Base-by-base conservation (phyloP, 495 filamentous ascomycete genomes). In the Penicillium tannophilum region DNA sequence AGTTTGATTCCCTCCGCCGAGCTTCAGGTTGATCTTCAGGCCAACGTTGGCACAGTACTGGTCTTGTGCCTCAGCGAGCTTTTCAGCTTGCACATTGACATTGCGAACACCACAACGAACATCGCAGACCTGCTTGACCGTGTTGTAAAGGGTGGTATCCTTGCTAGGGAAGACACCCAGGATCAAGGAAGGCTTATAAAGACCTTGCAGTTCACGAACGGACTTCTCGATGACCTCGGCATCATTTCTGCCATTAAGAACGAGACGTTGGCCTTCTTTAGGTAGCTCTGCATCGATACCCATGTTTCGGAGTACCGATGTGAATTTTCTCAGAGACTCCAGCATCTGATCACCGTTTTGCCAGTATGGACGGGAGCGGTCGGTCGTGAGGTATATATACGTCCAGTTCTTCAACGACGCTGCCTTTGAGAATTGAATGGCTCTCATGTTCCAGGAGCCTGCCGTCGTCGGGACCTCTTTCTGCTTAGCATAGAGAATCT, bases 21-120 rank as follows among this genome's bases (percentile, higher is more conserved):
- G 79, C 72, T 97, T 97, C 45, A 95, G 70, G 67, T 97, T 97
- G 72, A 95, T 84, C 68, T 93, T 96, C 20, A 95, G 70, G 6
- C 76, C 89, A 2, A 93, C 77, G 58, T 95, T 96, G 61, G 87
- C 88, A 36, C 84, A 84, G 64, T 90, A 91, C 39, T 85, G 82
- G 0, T 61, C 41, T 36, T 80, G 73, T 0, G 74, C 62, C 39
- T 48, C 62, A 10, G 59, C 39, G 50, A 91, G 65, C 56, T 88
- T 87, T 2, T 71, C 52, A 0, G 62, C 79, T 4, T 88, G 74
- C 9, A 82, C 75, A 58, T 86, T 88, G 45, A 91, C 80, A 8
- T 84, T 91, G 19, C 82, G 82, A 24, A 90, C 74, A 6, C 91
- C 90, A 48, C 72, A 77, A 1, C 77, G 71, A 4, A 87, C 66